phyloP scores from a whole-genome alignment of 164 flowering plant species.

The Aristolochia fimbriata region DNA sequence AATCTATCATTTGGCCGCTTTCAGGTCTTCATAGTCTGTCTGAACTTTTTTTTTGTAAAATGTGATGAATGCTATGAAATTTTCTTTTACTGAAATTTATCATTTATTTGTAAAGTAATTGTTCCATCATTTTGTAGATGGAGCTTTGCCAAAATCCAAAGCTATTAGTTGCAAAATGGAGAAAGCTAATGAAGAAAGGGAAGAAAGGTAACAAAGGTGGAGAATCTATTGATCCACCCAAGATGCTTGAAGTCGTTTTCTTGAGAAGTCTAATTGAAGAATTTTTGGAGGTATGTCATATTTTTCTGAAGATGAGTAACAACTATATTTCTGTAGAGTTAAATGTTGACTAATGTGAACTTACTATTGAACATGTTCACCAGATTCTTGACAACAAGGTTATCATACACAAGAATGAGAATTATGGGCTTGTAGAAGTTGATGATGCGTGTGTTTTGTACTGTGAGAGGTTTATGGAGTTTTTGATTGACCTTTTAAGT shows the following conservation, averaged over 20 bases:
- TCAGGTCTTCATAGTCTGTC: slow-evolving; percentile 35
- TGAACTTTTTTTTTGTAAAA: neutral
- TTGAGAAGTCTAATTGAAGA: slow-evolving; percentile 75
- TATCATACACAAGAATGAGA: slow-evolving; percentile 21
- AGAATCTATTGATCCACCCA: slow-evolving; percentile 46
- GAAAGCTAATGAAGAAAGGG: slow-evolving; percentile 53
- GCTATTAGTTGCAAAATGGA: slow-evolving; percentile 71
- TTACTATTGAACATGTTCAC: slow-evolving; percentile 2
- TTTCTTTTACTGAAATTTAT: too few relatives aligned
- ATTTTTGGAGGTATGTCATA: slow-evolving; percentile 61
- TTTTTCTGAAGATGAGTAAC: neutral
- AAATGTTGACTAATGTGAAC: neutral
- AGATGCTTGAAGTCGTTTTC: slow-evolving; percentile 61
- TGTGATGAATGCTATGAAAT: too few relatives aligned
- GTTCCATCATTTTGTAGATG: slow-evolving; percentile 37
- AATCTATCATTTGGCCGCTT: slow-evolving; percentile 88
- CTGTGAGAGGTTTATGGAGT: slow-evolving; percentile 97
- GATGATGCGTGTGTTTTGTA: slow-evolving; percentile 73
- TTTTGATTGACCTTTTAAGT: slow-evolving; percentile 90
- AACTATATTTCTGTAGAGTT: neutral
- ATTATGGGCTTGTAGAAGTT: slow-evolving; percentile 13
- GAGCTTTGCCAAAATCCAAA: slow-evolving; percentile 69
- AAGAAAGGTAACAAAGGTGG: slow-evolving; percentile 57
- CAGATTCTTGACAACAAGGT: slow-evolving; percentile 73
- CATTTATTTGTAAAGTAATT: too few relatives aligned